Base-by-base conservation (phyloP, 2,329 filamentous ascomycete species). In the Sporothrix inflata region DNA sequence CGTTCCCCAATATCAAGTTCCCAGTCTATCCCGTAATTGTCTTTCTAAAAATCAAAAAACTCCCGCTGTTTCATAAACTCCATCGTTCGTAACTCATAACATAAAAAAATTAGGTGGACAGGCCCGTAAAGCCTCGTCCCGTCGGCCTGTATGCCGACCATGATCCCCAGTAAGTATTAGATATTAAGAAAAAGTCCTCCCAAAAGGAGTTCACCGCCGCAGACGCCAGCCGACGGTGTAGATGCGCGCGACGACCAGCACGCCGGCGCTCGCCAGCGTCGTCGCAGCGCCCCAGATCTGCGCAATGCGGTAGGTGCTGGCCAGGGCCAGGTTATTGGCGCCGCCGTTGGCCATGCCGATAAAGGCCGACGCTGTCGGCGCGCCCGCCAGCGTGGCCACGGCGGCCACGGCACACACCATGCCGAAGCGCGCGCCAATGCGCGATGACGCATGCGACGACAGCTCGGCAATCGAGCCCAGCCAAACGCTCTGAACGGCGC, bases 351-450 rank as follows among this genome's bases (percentile, higher is more conserved):
- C 47, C 42, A 49, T 30, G 11, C 65, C 45, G 40, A 77, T 71
- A 21, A 77, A 70, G 3, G 73, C 74, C 1, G 75, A 49, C 1
- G 76, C 76, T 1, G 75, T 74, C 1, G 83, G 83, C 12, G 83
- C 81, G 0, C 83, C 83, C 1, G 82, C 82, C 53, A 85, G 77
- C 4, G 81, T 81, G 4, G 82, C 83, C 53, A 84, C 80, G 1
- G 80, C 79, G 12, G 79, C 76, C 9, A 84, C 73, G 0, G 80
- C 81, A 67, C 80, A 81, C 49, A 83, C 78, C 82, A 84, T 84
- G 73, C 83, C 83, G 73, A 84, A 83, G 11, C 83, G 76, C 11
- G 79, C 80, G 40, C 83, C 83, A 77, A 84, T 81, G 77, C 82
- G 82, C 30, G 61, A 38, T 16, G 47, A 5, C 5, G 47, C 60